Evolutionary conservation across 2,329 filamentous ascomycete species (phyloP).

Genomic region (Dactylellina drechsleri): DNA sequence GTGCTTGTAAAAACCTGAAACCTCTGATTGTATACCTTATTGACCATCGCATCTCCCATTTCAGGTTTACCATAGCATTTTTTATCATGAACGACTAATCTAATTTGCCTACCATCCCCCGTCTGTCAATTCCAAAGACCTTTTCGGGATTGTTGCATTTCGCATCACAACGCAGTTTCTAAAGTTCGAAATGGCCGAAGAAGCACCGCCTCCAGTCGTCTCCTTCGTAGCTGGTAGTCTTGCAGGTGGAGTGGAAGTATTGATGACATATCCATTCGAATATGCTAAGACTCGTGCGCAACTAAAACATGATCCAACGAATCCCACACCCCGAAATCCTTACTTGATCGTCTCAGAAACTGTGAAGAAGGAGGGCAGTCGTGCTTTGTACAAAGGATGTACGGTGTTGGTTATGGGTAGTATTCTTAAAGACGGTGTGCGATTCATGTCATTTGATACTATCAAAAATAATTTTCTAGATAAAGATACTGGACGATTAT

Average conservation of each 20-base stretch:
- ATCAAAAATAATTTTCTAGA: slow-evolving; percentile 70
- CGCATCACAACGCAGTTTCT: slow-evolving; percentile 24
- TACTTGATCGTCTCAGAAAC: slow-evolving; percentile 69
- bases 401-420: slow-evolving; percentile 67
- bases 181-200: slow-evolving; percentile 45
- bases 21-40: no score
- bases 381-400: slow-evolving; percentile 73
- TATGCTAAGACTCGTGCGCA: slow-evolving; percentile 75
- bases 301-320: slow-evolving; percentile 62
- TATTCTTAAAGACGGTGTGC: slow-evolving; percentile 71
- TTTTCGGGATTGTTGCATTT: slow-evolving; percentile 49
- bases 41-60: no score
- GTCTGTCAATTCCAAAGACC: no score
- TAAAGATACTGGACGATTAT: slow-evolving; percentile 67
- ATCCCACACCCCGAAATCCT: slow-evolving; percentile 67
- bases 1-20: no score
- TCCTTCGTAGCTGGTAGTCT: slow-evolving; percentile 67
- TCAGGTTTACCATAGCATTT: no score
- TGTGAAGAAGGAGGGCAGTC: slow-evolving; percentile 68
- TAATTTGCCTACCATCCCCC: no score
- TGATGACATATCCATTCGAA: slow-evolving; percentile 72
- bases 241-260: slow-evolving; percentile 68
- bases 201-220: slow-evolving; percentile 61
- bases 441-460: slow-evolving; percentile 73
- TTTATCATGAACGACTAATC: no score